Base-by-base conservation (phyloP, 176 grass and related monocot species). In the Carex littledalei region DNA sequence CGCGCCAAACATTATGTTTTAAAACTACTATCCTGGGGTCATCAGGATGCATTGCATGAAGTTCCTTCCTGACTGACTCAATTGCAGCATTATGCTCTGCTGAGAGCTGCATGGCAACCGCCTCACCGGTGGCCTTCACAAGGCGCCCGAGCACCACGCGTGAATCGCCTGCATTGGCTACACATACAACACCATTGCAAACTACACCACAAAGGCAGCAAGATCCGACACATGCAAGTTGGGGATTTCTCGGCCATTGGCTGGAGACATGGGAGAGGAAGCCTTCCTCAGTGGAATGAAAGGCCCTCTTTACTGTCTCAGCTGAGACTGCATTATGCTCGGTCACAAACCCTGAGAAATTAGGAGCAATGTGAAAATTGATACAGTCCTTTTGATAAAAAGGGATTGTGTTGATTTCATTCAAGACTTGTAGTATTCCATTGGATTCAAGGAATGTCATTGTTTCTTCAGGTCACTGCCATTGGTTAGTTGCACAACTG, bases 1-100 rank as follows among this genome's bases (percentile, higher is more conserved):
- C 93, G 18, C 93, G 88, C 93, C 90, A 92, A 85, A 94, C 93
- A 13, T 94, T 92, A 85, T 90, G 88, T 83, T 92, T 94, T 2
- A 94, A 86, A 41, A 92, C 84, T 34, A 94, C 90, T 47, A 92
- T 90, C 7, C 79, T 84, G 7, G 88, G 88, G 79, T 94, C 90
- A 22, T 92, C 81, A 5, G 90, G 90, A 86, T 92, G 93, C 8
- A 92, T 35, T 21, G 63, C 67, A 53, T 67, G 84, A 56, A 94
- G 73, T 61, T 94, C 93, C 85, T 88, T 87, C 62, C 93, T 90
- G 55, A 92, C 88, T 52, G 69, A 63, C 81, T 94, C 84, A 68
- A 85, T 80, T 63, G 87, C 86, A 31, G 84, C 90, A 14, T 94
- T 94, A 63, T 94, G 93, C 77, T 94, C 93, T 0, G 63, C 59